A percentile compares a stretch with the other conserved stretches of the same genome.
Conservation (phyloP, 805 yeast species). For the Dipodascus albidus region DNA sequence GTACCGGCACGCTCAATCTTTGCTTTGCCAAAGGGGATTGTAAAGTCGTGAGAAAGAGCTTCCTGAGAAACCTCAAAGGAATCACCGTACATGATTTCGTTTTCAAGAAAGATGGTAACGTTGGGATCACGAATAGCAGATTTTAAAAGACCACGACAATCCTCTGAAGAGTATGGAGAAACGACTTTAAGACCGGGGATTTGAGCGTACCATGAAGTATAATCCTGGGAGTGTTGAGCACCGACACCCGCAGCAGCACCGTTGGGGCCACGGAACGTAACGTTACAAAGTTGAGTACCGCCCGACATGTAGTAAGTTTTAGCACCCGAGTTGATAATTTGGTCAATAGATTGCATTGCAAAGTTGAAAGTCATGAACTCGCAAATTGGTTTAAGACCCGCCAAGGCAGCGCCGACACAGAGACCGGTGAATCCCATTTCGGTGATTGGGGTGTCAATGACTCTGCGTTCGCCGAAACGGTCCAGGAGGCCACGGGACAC, state of each 20-base stretch:
- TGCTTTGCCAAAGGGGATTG: conserved; percentile 90
- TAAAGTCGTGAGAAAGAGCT: conserved; percentile 76
- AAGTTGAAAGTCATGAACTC: conserved; percentile 99
- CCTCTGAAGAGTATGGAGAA: conserved; percentile 92
- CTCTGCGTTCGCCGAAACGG: conserved; percentile 87
- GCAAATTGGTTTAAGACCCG: conserved; percentile 91
- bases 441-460: conserved; percentile 94
- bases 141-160: conserved; percentile 88
- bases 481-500: conserved; percentile 91
- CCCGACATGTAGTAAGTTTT: conserved; percentile 99
- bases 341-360: conserved; percentile 99
- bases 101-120: conserved; percentile 92
- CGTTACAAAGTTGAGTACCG: conserved; percentile 94
- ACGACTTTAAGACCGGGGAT: conserved; percentile 97
- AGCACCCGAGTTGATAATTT: conserved; percentile 96
- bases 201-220: conserved; percentile 94
- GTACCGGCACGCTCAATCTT: conserved; percentile 89
- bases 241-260: conserved; percentile 99
- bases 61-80: conserved; percentile 83
- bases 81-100: conserved; percentile 91
- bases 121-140: conserved; percentile 98
- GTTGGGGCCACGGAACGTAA: conserved; percentile 98
- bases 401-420: conserved; percentile 92
- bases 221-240: conserved; percentile 99
- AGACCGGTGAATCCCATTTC: conserved; percentile 98